Evolutionary conservation across 73 alveolate species (phyloP), one percentile per base, ranked within the genome.

Genomic region (Paramecium bursaria): DNA sequence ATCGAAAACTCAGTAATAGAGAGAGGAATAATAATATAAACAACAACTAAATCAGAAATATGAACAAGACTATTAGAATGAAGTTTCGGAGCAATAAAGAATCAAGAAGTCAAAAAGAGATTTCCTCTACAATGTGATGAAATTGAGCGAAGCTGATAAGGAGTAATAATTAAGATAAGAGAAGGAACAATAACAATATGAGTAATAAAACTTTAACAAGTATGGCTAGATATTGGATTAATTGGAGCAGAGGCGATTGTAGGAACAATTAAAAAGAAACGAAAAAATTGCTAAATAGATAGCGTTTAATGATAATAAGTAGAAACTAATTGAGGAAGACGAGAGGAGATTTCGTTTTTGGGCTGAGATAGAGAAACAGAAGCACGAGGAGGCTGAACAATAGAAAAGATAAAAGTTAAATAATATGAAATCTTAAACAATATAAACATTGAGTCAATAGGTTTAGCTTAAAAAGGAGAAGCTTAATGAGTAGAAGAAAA

Each of bases 151-250:
- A 67, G 23, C 60, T 15, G 82, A 67, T 67, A 67, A 67, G 33
- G n/a, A 25, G 15, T 25, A 39, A 15, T 39, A 39, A 19, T 67
- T 14, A 13, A 25, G 33, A 19, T 39, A 67, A 21, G 26, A 67
- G 21, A 67, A 39, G 44, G 82, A 67, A 15, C 27, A 67, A 67
- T 42, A 67, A 47, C 33, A 17, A 42, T 21, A 19, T 39, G 82
- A 67, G 21, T 67, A 67, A 13, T 53, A 44, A 39, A 33, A 67
- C 33, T 35, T 15, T 15, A 39, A 19, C 44, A 67, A 47, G 21
- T 67, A 67, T 67, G 82, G 82, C 15, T 44, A 67, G 44, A 19
- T 67, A 15, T 25, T 67, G 21, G 82, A 67, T 67, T 67, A 67
- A 39, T 39, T 67, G 1, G 82, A 67, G 44, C n/a, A 67, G 21